Evolutionary conservation across 768 basidiomycete genomes (phyloP).

Genomic region (Agrocybe praecox): DNA sequence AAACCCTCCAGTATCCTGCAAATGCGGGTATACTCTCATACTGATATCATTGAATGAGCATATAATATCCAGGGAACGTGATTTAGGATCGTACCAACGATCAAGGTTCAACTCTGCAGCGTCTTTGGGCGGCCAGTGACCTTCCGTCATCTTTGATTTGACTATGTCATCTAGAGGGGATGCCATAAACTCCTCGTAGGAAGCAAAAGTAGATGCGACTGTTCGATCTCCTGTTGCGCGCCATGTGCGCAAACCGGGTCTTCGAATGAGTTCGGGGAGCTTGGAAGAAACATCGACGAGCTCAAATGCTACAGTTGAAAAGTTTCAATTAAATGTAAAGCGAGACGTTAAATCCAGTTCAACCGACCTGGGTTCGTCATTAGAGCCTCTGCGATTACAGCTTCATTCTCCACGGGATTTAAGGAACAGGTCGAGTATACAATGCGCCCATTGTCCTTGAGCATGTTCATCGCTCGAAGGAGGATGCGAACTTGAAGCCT

Average conservation of each 20-base stretch:
- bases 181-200: conserved; percentile 62
- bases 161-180: conserved; percentile 49
- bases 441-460: conserved; percentile 81
- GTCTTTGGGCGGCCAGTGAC: conserved; percentile 83
- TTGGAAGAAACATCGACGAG: conserved; percentile 78
- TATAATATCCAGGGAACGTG: neutral
- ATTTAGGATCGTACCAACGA: conserved; percentile 58
- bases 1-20: conserved; percentile 97
- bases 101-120: conserved; percentile 61
- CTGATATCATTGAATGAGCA: conserved; percentile 40
- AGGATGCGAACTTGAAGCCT: conserved; percentile 94
- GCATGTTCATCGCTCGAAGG: conserved; percentile 88
- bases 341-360: neutral
- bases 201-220: conserved; percentile 51
- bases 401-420: conserved; percentile 97
- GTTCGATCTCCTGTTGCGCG: conserved; percentile 65
- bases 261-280: conserved; percentile 71
- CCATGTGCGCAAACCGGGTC: conserved; percentile 82
- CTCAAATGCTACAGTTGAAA: conserved; percentile 57
- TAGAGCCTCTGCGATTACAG: conserved; percentile 87
- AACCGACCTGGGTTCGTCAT: conserved; percentile 64
- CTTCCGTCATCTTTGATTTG: conserved; percentile 65
- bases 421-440: conserved; percentile 98
- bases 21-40: conserved; percentile 89
- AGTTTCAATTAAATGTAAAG: neutral